These are phyloP conservation scores for Piloderma croceum DNA, from an alignment of 768 basidiomycete species.

Conservation along the genomic window DNA sequence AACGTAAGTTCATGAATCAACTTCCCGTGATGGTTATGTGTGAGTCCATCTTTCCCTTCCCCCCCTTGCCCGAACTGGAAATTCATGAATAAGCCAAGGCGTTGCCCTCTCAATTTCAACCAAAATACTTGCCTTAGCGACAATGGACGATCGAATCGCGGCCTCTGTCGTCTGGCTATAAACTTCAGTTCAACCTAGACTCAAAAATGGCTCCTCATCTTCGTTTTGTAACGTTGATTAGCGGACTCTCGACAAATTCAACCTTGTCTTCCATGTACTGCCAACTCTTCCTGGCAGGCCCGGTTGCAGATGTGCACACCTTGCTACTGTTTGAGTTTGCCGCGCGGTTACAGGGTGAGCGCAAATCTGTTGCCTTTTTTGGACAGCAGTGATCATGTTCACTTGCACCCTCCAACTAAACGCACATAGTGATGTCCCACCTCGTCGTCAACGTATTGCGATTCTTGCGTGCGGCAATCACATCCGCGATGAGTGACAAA, in stretches of 20 bases:
- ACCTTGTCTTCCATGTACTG: too few relatives aligned
- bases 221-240: too few relatives aligned
- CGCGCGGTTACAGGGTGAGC: background rate
- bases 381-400: background rate
- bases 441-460: background rate
- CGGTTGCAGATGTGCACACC: background rate
- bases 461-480: background rate
- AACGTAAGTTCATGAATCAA: too few relatives aligned
- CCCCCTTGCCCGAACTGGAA: background rate
- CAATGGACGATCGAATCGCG: background rate
- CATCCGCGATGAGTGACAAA: background rate
- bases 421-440: background rate
- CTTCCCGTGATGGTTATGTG: background rate
- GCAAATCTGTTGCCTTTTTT: background rate
- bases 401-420: background rate
- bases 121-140: background rate
- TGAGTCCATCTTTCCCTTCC: background rate
- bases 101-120: background rate
- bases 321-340: too few relatives aligned
- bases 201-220: too few relatives aligned
- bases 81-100: background rate
- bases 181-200: too few relatives aligned
- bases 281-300: background rate
- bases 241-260: too few relatives aligned
- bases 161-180: background rate